A percentile compares a stretch with the other conserved stretches of the same genome.
Conservation (phyloP, 257 asterid genomes). For the Primulina tabacum region DNA sequence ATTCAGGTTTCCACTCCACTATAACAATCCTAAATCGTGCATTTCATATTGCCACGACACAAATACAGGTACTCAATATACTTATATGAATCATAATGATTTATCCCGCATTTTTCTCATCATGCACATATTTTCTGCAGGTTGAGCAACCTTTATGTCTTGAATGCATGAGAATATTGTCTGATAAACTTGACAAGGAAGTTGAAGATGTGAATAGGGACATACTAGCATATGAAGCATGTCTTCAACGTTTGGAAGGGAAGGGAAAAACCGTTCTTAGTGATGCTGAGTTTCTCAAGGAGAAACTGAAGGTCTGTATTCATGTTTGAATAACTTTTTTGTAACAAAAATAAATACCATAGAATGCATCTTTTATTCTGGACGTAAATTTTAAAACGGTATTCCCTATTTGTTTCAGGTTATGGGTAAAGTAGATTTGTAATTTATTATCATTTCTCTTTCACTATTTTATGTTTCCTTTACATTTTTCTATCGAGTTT, state of each 20-base stretch:
- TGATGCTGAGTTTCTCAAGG: constrained; percentile 88
- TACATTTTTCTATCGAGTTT: neutral
- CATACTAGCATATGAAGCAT: constrained; percentile 79
- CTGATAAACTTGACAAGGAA: constrained; percentile 97
- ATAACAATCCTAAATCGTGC: constrained; percentile 85
- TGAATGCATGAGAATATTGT: constrained; percentile 91
- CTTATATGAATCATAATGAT: neutral
- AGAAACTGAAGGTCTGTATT: constrained; percentile 74
- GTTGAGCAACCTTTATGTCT: constrained; percentile 96
- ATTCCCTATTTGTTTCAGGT: neutral
- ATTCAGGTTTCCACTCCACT: constrained; percentile 87
- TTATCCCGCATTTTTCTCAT: constrained; percentile 1
- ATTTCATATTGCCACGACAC: constrained; percentile 85
- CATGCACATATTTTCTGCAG: constrained; percentile 34
- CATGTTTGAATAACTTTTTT: neutral
- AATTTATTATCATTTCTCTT: neutral
- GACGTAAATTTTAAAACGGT: neutral
- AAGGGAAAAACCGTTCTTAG: constrained; percentile 77
- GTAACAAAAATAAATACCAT: neutral
- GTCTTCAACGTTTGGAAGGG: constrained; percentile 89
- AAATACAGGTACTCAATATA: constrained; percentile 53
- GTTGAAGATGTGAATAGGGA: constrained; percentile 88
- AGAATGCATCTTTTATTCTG: constrained; percentile 10
- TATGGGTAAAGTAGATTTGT: neutral
- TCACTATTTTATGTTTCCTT: neutral